Conservation (phyloP, 108 stramenopile species). For the Nitzschia palea region DNA sequence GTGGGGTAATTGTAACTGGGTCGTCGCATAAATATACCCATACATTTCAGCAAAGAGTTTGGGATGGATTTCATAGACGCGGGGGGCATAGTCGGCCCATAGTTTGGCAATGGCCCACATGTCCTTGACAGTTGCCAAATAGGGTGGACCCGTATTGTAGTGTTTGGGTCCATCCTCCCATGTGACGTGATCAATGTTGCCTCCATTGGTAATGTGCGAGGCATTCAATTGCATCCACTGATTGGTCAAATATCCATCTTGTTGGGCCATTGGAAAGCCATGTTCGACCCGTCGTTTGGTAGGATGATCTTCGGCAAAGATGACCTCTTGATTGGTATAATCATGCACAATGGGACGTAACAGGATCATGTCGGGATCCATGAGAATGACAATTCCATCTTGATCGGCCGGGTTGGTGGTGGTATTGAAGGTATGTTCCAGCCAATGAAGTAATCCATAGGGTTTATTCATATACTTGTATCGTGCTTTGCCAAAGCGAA, state of each 20-base stretch:
- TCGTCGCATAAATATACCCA: slow-evolving; percentile 84
- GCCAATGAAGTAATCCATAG: slow-evolving; percentile 80
- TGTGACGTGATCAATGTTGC: slow-evolving; percentile 22
- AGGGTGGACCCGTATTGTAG: slow-evolving; percentile 77
- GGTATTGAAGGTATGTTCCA: slow-evolving; percentile 51
- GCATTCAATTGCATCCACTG: slow-evolving; percentile 23
- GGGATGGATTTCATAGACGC: slow-evolving; percentile 66
- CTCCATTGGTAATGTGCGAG: not conserved
- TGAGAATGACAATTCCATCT: slow-evolving; percentile 66
- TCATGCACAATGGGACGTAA: slow-evolving; percentile 73
- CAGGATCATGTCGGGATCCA: slow-evolving; percentile 84
- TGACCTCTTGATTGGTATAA: slow-evolving; percentile 39
- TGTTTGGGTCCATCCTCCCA: slow-evolving; percentile 46
- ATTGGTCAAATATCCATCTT: slow-evolving; percentile 74
- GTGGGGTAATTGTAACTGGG: slow-evolving; percentile 66
- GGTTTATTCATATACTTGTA: slow-evolving; percentile 94
- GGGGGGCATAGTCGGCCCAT: slow-evolving; percentile 79
- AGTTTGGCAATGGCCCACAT: slow-evolving; percentile 58
- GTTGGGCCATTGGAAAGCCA: slow-evolving; percentile 87
- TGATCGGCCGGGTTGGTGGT: slow-evolving; percentile 25
- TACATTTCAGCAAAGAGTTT: slow-evolving; percentile 73
- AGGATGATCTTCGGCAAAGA: not conserved
- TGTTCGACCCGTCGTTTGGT: slow-evolving; percentile 49
- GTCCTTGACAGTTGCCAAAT: slow-evolving; percentile 59
- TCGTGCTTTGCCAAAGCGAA: not conserved